These are phyloP conservation scores for Podospora conica DNA, from an alignment of 495 filamentous ascomycete species.

Conservation along the genomic window DNA sequence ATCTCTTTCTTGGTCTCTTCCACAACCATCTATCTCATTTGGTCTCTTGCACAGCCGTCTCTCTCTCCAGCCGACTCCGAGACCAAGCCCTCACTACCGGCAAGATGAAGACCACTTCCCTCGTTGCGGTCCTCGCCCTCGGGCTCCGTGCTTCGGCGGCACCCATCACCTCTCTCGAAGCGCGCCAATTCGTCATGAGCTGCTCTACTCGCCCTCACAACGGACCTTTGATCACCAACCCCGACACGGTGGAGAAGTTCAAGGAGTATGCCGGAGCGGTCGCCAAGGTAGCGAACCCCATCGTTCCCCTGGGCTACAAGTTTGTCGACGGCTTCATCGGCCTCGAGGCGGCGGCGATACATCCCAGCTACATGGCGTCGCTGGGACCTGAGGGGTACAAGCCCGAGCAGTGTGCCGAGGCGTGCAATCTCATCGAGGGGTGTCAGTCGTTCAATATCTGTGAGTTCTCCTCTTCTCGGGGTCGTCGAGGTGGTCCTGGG, in stretches of 20 bases:
- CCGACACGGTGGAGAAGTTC: slow-evolving; percentile 11
- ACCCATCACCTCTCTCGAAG: neutral
- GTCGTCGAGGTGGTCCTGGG: neutral
- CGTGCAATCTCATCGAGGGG: slow-evolving; percentile 7
- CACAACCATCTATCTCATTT: too few species aligned
- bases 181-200: neutral
- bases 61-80: neutral
- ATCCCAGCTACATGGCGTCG: slow-evolving; percentile 12
- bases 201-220: slow-evolving; percentile 17
- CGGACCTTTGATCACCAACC: slow-evolving; percentile 9
- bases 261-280: neutral
- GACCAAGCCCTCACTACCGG: neutral
- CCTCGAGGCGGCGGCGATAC: slow-evolving; percentile 9
- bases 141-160: neutral
- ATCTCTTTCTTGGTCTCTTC: neutral
- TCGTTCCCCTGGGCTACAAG: slow-evolving; percentile 10
- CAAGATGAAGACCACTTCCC: neutral
- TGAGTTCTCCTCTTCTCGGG: neutral
- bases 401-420: slow-evolving; percentile 12
- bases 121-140: neutral
- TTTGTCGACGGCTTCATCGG: slow-evolving; percentile 14
- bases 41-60: neutral
- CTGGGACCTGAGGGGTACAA: slow-evolving; percentile 11
- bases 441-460: slow-evolving; percentile 19
- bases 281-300: slow-evolving; percentile 3